Base-by-base conservation (phyloP, 352 stramenopile species). In the Phytophthora sp. region DNA sequence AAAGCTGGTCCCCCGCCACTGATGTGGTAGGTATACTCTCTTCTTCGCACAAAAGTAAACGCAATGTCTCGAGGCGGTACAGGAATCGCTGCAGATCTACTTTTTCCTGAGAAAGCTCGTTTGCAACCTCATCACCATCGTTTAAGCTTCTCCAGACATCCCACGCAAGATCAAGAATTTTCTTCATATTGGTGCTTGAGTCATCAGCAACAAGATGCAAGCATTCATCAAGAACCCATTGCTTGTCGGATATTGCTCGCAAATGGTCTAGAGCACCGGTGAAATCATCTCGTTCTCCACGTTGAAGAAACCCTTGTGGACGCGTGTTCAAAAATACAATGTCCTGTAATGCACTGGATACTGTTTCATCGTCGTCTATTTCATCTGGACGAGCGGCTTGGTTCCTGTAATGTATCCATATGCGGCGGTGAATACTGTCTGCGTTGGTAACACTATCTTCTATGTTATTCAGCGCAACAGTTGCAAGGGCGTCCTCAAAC, bases 151-250 rank as follows among this genome's bases (percentile, higher is more conserved):
- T 20, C 38, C 73, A 59, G 3, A 76, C 70, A 53, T 68, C 58
- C 55, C 73, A 60, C 2, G 77, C 84, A 41, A 77, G 41, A 9
- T 74, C 59, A n/a, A 92, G 54, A 12, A 92, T 63, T 15, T 79
- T 78, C 21, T 82, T 87, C 82, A 90, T 91, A n/a, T 75, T 66
- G 3, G 53, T 42, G 2, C 72, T 71, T 7, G 77, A 89, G 37
- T 78, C 68, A 5, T 74, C 55, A 0, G 66, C 58, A 27, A 90
- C 43, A 2, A 77, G 28, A 9, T 53, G 24, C 11, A 87, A 54
- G 39, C 79, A 88, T 49, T 91, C 61, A 7, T 61, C 32, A n/a
- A 79, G 45, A 2, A 86, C 63, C 84, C 84, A 92, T 15, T 54
- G 26, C 21, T 75, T 76, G 54, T 89, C 72, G 6, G 67, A 59